Evolutionary conservation across 306 rosid species (phyloP).

Genomic region (Myrica gale): DNA sequence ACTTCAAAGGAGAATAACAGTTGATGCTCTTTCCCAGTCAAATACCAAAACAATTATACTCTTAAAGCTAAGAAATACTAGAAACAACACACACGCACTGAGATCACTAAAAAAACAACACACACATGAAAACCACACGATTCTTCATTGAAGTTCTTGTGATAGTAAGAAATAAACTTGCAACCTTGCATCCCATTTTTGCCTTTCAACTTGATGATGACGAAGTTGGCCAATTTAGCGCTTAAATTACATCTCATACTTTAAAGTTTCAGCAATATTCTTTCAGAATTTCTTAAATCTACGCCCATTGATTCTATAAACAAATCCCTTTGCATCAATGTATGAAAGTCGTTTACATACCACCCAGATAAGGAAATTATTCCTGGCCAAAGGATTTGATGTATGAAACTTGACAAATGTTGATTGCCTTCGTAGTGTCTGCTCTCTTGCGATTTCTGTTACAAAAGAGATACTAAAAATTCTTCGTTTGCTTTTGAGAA

Average conservation of each 20-base stretch:
- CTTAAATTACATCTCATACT: not conserved
- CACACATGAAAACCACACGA: not conserved
- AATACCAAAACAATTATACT: not conserved
- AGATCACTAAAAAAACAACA: not conserved
- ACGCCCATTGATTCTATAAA: conserved; percentile 1
- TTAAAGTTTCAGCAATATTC: not conserved
- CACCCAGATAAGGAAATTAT: conserved; percentile 63
- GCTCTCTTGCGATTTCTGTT: conserved; percentile 65
- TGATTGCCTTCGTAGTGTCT: conserved; percentile 80
- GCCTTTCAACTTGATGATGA: not conserved
- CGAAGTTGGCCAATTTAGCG: not conserved
- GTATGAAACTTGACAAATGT: conserved; percentile 67
- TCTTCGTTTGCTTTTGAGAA: not conserved
- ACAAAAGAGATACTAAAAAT: conserved; percentile 23
- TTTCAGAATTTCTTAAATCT: not conserved
- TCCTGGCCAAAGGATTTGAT: conserved; percentile 60
- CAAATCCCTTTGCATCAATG: conserved; percentile 12
- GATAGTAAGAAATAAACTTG: not conserved
- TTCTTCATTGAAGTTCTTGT: not conserved
- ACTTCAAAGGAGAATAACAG: not conserved
- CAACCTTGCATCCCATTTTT: not conserved
- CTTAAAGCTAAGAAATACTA: not conserved
- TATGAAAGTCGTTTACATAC: conserved; percentile 45
- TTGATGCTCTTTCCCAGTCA: not conserved
- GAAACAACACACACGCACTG: not conserved